phyloP scores from a whole-genome alignment of 176 grass and related monocot genomes.

The Oryza glaberrima region DNA sequence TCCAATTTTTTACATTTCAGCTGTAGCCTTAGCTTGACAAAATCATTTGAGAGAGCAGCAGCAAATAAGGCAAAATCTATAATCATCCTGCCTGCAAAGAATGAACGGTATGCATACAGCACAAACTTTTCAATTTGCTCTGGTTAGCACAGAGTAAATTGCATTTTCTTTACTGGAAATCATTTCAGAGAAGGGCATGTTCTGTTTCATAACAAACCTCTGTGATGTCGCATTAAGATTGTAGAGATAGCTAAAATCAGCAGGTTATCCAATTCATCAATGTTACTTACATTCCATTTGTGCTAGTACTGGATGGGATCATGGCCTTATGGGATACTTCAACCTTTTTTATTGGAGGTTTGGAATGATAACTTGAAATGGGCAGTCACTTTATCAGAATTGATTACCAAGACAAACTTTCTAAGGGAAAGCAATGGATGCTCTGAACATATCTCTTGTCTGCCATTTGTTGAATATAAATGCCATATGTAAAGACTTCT shows the following conservation, averaged over 20 bases:
- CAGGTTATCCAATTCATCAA: slow-evolving; percentile 12
- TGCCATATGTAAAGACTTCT: slow-evolving; percentile 1
- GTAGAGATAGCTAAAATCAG: not conserved
- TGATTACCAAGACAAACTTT: slow-evolving; percentile 12
- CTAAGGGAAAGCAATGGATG: slow-evolving; percentile 2
- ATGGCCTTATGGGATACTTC: not conserved
- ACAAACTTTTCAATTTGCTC: slow-evolving; percentile 22
- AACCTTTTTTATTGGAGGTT: slow-evolving; percentile 14
- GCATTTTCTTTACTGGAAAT: slow-evolving; percentile 20
- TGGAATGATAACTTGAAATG: slow-evolving; percentile 27
- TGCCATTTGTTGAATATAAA: slow-evolving; percentile 11
- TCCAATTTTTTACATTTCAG: slow-evolving; percentile 56
- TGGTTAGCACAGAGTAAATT: not conserved
- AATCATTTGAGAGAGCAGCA: slow-evolving; percentile 95
- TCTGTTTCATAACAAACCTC: not conserved
- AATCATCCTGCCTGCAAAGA: slow-evolving; percentile 78
- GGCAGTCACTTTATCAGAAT: not conserved
- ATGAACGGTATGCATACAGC: slow-evolving; percentile 64
- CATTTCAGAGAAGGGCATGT: slow-evolving; percentile 29
- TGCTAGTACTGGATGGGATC: not conserved
- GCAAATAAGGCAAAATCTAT: slow-evolving; percentile 92
- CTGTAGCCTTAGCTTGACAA: slow-evolving; percentile 90
- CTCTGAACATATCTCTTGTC: not conserved
- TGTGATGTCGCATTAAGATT: slow-evolving; percentile 27
- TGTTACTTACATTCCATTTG: slow-evolving; percentile 8